Evolutionary conservation across 2,329 filamentous ascomycete species (phyloP), one percentile per base, ranked within the genome.

Genomic region (Helicocarpus griseus): DNA sequence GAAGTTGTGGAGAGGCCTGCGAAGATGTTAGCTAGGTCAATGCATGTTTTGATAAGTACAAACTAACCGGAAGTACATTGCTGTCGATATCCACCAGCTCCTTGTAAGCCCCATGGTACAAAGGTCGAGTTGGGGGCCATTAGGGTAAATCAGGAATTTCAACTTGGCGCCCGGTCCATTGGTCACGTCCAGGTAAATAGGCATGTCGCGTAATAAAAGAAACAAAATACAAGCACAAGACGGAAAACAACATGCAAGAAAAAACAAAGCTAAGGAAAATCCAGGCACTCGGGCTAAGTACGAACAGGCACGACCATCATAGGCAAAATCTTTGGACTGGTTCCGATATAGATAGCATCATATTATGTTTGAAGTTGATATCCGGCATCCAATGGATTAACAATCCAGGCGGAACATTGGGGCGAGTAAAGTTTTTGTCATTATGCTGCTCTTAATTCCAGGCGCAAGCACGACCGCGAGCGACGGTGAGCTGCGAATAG

Each of bases 381-480:
- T 47, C 45, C 45, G 13, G 31, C 45, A 36, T 35, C 29, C 45
- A n/a, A 47, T 24, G 31, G 45, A 19, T 36, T 35, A 26, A 47
- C 31, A 47, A n/a, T 47, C 21, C 31, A 7, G 45, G 21, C 21
- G 8, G 13, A 36, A n/a, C 13, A 36, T 35, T 22, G 13, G 45
- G 21, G 26, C 4, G 36, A 35, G 19, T 9, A 19, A 26, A 35
- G 19, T 35, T 19, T n/a, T 47, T 36, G n/a, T n/a, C 45, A 47
- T 47, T 36, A 47, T 47, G 8, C 21, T 35, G 45, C 45, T 47
- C 45, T 47, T 47, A 9, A 36, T 35, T 46, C 45, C 45, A 47
- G 45, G 45, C n/a, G 45, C 45, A 35, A 47, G 45, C 45, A 47
- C 21, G 19, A 36, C 45, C 45, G 45, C 45, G 45, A 47, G 45